Conservation (phyloP, 768 basidiomycete genomes). For the Melanogaster broomeanus region DNA sequence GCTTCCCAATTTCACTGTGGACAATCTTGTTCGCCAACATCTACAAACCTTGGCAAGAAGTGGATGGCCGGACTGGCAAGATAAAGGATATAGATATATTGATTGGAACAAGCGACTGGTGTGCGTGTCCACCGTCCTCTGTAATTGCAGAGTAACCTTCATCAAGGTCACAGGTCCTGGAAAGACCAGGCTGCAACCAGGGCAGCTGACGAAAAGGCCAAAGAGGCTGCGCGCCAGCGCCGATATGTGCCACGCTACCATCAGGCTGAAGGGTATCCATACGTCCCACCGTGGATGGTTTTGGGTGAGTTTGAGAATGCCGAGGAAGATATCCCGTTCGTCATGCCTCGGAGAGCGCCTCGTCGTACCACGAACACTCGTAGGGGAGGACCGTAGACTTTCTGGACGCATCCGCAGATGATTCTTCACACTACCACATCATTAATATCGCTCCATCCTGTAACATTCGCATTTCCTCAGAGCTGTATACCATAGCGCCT, state of each 20-base stretch:
- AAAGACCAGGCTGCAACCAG: constrained; percentile 13
- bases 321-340: neutral
- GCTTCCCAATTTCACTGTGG: constrained; percentile 65
- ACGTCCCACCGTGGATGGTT: constrained; percentile 2
- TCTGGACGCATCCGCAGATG: no score
- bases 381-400: no score
- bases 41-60: constrained; percentile 47
- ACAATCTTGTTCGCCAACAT: constrained; percentile 61
- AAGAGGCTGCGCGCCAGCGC: constrained; percentile 9
- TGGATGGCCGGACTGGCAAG: constrained; percentile 54
- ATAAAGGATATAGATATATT: constrained; percentile 43
- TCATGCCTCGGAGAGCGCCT: constrained; percentile 14
- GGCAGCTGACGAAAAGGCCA: constrained; percentile 19
- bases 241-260: constrained; percentile 14
- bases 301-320: constrained; percentile 7
- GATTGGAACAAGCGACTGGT: constrained; percentile 58
- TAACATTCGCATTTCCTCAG: neutral
- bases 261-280: constrained; percentile 6
- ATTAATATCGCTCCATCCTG: neutral
- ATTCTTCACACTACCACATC: neutral
- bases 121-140: constrained; percentile 38
- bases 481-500: neutral
- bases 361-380: constrained; percentile 2
- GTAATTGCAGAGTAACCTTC: neutral
- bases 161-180: constrained; percentile 30